Base-by-base conservation (phyloP, 208 protist species). In the Leishmania arabica region DNA sequence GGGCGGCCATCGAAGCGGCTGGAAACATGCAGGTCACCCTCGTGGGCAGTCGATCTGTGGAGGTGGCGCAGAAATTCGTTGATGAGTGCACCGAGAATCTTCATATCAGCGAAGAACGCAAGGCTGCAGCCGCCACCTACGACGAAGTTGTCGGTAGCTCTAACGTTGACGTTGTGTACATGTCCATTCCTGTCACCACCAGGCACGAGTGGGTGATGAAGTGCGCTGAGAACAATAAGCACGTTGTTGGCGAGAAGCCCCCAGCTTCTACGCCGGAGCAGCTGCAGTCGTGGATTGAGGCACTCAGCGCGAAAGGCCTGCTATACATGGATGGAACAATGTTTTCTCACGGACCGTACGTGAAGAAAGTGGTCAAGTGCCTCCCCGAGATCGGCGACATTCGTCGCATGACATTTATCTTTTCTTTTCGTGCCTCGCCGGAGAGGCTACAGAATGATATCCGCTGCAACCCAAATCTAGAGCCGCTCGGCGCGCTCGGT, bases 321-420 rank as follows among this genome's bases (percentile, higher is more conserved):
- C 77, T 95, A 1, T 93, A 92, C 85, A 91, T 95, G 86, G 91
- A 95, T 71, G 88, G 89, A 70, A 92, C 88, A 2, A 91, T 93
- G 86, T 83, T 93, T 73, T 90, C 87, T 1, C 88, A 95, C 79
- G 79, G 88, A 24, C 69, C 74, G 40, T 86, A 85, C 75, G 79
- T 93, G 3, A 42, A 85, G 40, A 76, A 88, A 21, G 73, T 85
- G 47, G 81, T 72, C 0, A 51, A 78, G 3, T 58, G 2, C 13
- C 58, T 88, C 49, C 62, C 75, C 31, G 9, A 88, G 37, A 83
- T 89, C 24, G 86, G 82, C 0, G 75, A 81, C 19, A 40, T 93
- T 54, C 73, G 86, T 47, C 87, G 88, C 68, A 91, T 94, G 74
- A 54, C 40, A 0, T 69, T 82, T 24, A 74, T 34, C 54, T 79